phyloP scores from a whole-genome alignment of 108 stramenopile genomes.

The Cyclotella distinguenda region DNA sequence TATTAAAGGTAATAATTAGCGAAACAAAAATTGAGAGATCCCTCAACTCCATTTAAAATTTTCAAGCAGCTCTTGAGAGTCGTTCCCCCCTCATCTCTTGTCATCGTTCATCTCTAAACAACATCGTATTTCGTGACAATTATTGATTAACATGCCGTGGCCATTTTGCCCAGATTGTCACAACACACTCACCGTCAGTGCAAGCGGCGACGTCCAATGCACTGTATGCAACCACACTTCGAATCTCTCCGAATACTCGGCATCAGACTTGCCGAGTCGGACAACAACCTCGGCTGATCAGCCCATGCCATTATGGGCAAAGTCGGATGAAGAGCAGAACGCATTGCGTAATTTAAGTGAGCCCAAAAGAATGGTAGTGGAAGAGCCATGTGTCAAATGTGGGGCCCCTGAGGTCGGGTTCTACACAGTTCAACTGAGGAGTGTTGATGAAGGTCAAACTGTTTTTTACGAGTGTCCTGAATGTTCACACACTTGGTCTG shows the following conservation, averaged over 20 bases:
- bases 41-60: too few relatives aligned
- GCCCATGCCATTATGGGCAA: slow-evolving; percentile 84
- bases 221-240: slow-evolving; percentile 67
- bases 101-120: too few relatives aligned
- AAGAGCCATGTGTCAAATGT: slow-evolving; percentile 97
- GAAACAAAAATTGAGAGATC: too few relatives aligned
- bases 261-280: slow-evolving; percentile 48
- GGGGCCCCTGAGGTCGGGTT: slow-evolving; percentile 90
- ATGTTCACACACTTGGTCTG: slow-evolving; percentile 88
- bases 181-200: slow-evolving; percentile 63
- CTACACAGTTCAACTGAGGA: slow-evolving; percentile 97
- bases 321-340: slow-evolving; percentile 74
- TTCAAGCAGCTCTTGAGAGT: too few relatives aligned
- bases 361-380: slow-evolving; percentile 87
- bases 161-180: slow-evolving; percentile 85
- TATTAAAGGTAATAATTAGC: too few relatives aligned
- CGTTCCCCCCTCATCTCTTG: too few relatives aligned
- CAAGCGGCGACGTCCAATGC: slow-evolving; percentile 67
- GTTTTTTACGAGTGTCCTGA: slow-evolving; percentile 98
- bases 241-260: slow-evolving; percentile 61
- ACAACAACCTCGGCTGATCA: slow-evolving; percentile 71
- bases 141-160: slow-evolving; percentile 68
- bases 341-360: slow-evolving; percentile 56
- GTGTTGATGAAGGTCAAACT: slow-evolving; percentile 98
- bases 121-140: too few relatives aligned